phyloP scores from a whole-genome alignment of 805 yeast species.

The Yamadazyma sp. region DNA sequence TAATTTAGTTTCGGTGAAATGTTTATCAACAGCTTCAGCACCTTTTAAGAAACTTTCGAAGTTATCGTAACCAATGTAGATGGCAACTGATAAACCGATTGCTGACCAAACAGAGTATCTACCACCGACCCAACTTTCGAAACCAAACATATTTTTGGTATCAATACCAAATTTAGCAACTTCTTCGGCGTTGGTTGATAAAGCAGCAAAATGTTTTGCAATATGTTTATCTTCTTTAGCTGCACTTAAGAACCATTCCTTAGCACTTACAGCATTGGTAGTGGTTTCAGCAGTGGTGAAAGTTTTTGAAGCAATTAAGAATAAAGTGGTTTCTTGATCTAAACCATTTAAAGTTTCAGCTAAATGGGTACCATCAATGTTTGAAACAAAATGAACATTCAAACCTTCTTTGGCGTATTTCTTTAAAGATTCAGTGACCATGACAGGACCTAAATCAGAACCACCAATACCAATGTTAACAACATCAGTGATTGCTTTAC shows the following conservation, averaged over 20 bases:
- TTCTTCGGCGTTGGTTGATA: constrained; percentile 88
- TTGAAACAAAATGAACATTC: constrained; percentile 89
- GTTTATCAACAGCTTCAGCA: constrained; percentile 96
- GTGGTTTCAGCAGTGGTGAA: constrained; percentile 98
- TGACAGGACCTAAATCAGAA: constrained; percentile 97
- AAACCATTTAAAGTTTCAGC: constrained; percentile 81
- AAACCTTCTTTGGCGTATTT: constrained; percentile 75
- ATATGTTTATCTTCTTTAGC: constrained; percentile 69
- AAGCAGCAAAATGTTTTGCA: constrained; percentile 96
- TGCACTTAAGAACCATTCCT: constrained; percentile 82
- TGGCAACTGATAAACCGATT: constrained; percentile 92
- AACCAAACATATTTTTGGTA: constrained; percentile 97
- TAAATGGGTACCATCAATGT: constrained; percentile 97
- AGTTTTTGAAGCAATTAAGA: constrained; percentile 92
- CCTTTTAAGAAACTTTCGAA: constrained; percentile 91
- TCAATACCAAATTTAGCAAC: constrained; percentile 96
- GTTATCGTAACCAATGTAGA: constrained; percentile 94
- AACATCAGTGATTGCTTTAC: constrained; percentile 86
- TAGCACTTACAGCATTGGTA: constrained; percentile 95
- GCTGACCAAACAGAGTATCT: constrained; percentile 99
- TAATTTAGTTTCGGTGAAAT: constrained; percentile 78
- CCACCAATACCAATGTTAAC: constrained; percentile 99
- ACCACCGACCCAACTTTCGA: constrained; percentile 99
- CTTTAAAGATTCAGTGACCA: constrained; percentile 98
- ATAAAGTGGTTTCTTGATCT: constrained; percentile 88